Evolutionary conservation across 345 rosid species (phyloP), one percentile per base, ranked within the genome.

Genomic region (Acer yangbiense): DNA sequence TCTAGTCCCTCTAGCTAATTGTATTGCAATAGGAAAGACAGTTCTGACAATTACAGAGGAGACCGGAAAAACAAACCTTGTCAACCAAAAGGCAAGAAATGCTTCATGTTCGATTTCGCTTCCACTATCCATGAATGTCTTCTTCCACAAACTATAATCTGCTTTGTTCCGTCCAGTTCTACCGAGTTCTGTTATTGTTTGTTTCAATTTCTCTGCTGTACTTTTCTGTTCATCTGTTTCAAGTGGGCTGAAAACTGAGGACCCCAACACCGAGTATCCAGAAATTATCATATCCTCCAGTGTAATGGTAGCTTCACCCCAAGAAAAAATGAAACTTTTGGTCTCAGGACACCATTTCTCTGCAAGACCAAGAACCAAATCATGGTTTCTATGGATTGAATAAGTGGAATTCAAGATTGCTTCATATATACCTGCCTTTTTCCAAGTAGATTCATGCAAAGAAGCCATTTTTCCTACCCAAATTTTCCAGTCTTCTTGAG

Each of bases 291-390:
- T 52, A 80, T 90, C 92, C 76, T 88, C 89, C 0, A 88, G 68
- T 0, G 92, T 85, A 27, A 90, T 1, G 2, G 89, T 88, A 4
- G 90, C 88, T 83, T 88, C 91, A 0, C 92, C 94, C 94, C 94
- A 90, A n/a, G 82, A 27, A 17, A 87, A 88, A 17, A 87, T 76
- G 69, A 90, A 90, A 0, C 87, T 71, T n/a, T 90, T 87, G 18
- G 91, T 88, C 55, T 85, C 82, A 1, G 82, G 20, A 29, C 87
- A 84, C 88, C 91, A 88, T 80, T 68, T 90, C 84, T 88, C 89
- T 1, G 81, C 83, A 73, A 90, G 64, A 5, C 76, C 85, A 62
- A 81, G 58, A 48, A 90, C 14, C 79, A 90, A 73, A 67, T 77
- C 86, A 6, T 32, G 29, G 3, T 87, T 57, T 63, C 70, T 81